Evolutionary conservation across 208 protist species (phyloP).

Genomic region (Leishmania aethiopica): DNA sequence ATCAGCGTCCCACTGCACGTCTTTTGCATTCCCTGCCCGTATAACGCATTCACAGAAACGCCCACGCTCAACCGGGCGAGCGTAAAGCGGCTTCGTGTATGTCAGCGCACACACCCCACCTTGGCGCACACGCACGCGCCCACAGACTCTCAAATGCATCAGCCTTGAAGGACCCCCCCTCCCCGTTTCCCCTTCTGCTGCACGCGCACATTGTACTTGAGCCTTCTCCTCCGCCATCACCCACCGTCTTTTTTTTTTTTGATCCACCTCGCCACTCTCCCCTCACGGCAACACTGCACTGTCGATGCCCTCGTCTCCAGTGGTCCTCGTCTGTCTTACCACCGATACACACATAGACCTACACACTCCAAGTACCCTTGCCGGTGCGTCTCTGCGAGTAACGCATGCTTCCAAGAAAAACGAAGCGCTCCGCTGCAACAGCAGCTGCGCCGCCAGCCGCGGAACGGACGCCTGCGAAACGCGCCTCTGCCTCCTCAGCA

Average conservation of each 20-base stretch:
- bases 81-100: background rate
- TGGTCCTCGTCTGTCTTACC: background rate
- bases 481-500: background rate
- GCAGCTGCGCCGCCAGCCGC: conserved; percentile 3
- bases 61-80: background rate
- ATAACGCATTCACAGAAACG: background rate
- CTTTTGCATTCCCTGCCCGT: background rate
- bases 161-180: background rate
- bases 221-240: background rate
- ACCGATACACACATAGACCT: background rate
- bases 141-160: background rate
- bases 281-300: background rate
- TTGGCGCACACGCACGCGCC: background rate
- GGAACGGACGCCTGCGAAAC: background rate
- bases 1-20: background rate
- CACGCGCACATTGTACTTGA: background rate
- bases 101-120: background rate
- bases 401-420: conserved; percentile 24
- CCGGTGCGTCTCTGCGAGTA: background rate
- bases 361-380: background rate
- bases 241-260: background rate
- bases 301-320: background rate
- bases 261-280: background rate
- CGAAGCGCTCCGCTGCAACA: background rate
- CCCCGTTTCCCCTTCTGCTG: background rate